These are phyloP conservation scores for Colletotrichum acutatum DNA, from an alignment of 2,329 filamentous ascomycete species.

Conservation along the genomic window DNA sequence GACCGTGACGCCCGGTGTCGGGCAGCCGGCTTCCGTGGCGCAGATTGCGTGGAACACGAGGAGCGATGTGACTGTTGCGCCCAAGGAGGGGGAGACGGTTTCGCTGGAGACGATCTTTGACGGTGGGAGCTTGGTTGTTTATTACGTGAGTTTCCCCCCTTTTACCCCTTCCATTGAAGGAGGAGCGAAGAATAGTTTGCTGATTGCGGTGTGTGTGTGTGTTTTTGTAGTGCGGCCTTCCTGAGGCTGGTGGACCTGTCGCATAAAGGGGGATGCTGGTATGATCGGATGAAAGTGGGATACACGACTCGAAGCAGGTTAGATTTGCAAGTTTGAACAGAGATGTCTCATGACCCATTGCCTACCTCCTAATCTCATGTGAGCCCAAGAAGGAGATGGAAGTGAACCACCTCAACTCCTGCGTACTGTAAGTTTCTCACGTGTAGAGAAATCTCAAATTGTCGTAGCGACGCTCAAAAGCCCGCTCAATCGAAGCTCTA, in stretches of 20 bases:
- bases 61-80: neutral
- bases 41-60: conserved; percentile 12
- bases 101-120: neutral
- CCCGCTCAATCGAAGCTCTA: no score
- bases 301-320: neutral
- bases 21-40: neutral
- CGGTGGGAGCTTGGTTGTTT: conserved; percentile 12
- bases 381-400: no score
- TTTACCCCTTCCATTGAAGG: no score
- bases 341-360: neutral
- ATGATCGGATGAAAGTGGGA: neutral
- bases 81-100: neutral
- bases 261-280: neutral
- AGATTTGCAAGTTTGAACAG: neutral
- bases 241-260: neutral
- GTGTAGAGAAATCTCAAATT: no score
- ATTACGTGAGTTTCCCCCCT: neutral
- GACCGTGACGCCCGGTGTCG: neutral
- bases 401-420: no score
- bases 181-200: neutral
- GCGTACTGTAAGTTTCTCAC: neutral
- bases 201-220: neutral
- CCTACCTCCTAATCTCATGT: no score
- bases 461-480: neutral
- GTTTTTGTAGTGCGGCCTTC: neutral